phyloP scores from a whole-genome alignment of 75 land plant species.

The Azolla pinnata region DNA sequence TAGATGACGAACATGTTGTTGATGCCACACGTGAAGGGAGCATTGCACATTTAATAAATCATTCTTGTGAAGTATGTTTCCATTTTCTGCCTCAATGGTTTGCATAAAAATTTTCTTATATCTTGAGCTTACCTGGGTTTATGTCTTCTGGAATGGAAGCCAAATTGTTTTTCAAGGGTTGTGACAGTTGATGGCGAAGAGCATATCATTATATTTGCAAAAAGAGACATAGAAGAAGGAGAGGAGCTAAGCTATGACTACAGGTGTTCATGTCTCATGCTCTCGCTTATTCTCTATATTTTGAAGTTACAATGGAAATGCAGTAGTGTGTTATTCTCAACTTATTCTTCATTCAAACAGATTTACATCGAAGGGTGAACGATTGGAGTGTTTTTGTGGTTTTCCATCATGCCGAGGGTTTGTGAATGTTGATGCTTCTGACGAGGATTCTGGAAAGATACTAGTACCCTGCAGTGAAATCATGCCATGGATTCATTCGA shows the following conservation, averaged over 20 bases:
- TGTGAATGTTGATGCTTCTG: slow-evolving; percentile 73
- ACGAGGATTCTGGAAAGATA: slow-evolving; percentile 42
- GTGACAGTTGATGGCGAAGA: slow-evolving; percentile 75
- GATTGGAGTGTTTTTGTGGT: slow-evolving; percentile 82
- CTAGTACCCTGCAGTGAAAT: slow-evolving; percentile 47
- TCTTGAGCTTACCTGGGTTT: neutral
- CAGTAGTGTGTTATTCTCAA: too few species aligned
- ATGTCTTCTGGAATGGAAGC: slow-evolving; percentile 40
- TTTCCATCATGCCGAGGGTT: slow-evolving; percentile 77
- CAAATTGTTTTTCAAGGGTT: slow-evolving; percentile 93
- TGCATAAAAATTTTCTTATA: too few species aligned
- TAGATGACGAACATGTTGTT: slow-evolving; percentile 87
- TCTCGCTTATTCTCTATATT: neutral
- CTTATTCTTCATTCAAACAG: slow-evolving; percentile 22
- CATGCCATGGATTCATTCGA: slow-evolving; percentile 37
- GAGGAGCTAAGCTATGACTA: slow-evolving; percentile 97
- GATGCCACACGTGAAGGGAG: slow-evolving; percentile 97
- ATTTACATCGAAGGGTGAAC: slow-evolving; percentile 78
- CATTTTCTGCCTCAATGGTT: too few species aligned
- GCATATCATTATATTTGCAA: slow-evolving; percentile 94
- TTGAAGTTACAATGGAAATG: neutral
- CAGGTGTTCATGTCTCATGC: slow-evolving; percentile 36
- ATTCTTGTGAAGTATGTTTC: slow-evolving; percentile 79
- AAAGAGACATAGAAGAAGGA: slow-evolving; percentile 72
- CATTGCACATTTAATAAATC: slow-evolving; percentile 94